Evolutionary conservation across 78 protist genomes (phyloP).

Genomic region (Polysphondylium violaceum): DNA sequence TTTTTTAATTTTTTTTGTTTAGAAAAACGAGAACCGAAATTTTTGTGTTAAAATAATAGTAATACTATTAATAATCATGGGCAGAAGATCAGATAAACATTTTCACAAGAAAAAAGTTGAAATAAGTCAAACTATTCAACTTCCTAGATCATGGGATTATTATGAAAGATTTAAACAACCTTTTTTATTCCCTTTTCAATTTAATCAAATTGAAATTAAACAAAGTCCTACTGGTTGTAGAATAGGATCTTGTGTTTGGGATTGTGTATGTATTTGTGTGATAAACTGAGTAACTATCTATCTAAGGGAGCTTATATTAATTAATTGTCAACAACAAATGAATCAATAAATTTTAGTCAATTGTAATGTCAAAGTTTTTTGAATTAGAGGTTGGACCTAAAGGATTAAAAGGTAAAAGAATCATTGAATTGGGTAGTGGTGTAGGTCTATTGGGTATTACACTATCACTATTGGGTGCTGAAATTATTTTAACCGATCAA

Average conservation of each 20-base stretch:
- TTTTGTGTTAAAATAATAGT: too few species aligned
- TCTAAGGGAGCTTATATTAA: not conserved
- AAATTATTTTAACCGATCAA: slow-evolving; percentile 42
- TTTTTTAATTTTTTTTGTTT: not conserved
- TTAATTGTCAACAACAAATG: not conserved
- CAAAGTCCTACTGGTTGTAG: slow-evolving; percentile 27
- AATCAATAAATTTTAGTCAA: not conserved
- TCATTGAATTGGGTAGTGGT: slow-evolving; percentile 56
- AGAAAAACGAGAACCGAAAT: not conserved
- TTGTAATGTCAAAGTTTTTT: slow-evolving; percentile 60
- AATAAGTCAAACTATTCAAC: not conserved
- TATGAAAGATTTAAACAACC: slow-evolving; percentile 33
- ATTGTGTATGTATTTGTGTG: slow-evolving; percentile 18
- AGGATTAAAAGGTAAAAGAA: slow-evolving; percentile 34
- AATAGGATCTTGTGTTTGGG: slow-evolving; percentile 48
- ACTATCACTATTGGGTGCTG: slow-evolving; percentile 14
- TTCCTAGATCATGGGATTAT: slow-evolving; percentile 53
- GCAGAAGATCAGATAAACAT: slow-evolving; percentile 28
- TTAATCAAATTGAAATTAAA: slow-evolving; percentile 8
- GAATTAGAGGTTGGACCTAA: slow-evolving; percentile 37
- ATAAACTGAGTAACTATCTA: not conserved
- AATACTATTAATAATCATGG: not conserved
- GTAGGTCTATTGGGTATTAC: slow-evolving; percentile 50
- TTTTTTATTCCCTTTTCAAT: slow-evolving; percentile 15
- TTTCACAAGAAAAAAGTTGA: not conserved